A percentile compares a stretch with the other conserved stretches of the same genome.
These are phyloP conservation scores for Citrus cavaleriei DNA, from an alignment of 345 rosid species.

Conservation along the genomic window DNA sequence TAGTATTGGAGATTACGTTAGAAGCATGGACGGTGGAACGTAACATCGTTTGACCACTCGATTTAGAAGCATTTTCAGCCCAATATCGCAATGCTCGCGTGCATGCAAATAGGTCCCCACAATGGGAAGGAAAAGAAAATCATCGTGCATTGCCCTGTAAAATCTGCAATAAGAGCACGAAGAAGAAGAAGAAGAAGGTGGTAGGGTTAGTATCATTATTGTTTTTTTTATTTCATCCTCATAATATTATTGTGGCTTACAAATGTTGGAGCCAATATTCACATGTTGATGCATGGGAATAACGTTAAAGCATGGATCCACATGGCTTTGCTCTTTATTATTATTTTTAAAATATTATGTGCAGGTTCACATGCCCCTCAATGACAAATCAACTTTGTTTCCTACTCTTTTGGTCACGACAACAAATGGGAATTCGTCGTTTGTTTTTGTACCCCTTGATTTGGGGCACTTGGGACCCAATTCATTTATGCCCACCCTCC, in stretches of 20 bases:
- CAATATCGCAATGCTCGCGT: slow-evolving; percentile 1
- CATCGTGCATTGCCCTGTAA: not conserved
- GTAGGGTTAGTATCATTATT: not conserved
- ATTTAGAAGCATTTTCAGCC: not conserved
- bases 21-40: not conserved
- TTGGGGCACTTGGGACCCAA: slow-evolving; percentile 28
- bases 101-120: slow-evolving; percentile 9
- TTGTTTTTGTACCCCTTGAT: slow-evolving; percentile 16
- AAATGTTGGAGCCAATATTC: slow-evolving; percentile 17
- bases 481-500: not conserved
- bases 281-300: slow-evolving; percentile 25
- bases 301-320: slow-evolving; percentile 17
- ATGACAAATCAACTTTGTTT: slow-evolving; percentile 14
- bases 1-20: not conserved
- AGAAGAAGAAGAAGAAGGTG: not conserved
- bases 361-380: slow-evolving; percentile 13
- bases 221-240: too few species aligned
- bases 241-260: slow-evolving; percentile 4
- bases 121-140: not conserved
- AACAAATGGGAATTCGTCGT: slow-evolving; percentile 1
- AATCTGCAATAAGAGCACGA: not conserved
- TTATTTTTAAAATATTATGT: too few species aligned
- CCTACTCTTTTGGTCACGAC: slow-evolving; percentile 17
- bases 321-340: slow-evolving; percentile 15
- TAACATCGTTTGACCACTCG: not conserved